Percentiles rank a stretch among this genome's conserved stretches.
Conservation (phyloP, 2,329 filamentous ascomycete genomes). For the Chaetomiaceae sp. region DNA sequence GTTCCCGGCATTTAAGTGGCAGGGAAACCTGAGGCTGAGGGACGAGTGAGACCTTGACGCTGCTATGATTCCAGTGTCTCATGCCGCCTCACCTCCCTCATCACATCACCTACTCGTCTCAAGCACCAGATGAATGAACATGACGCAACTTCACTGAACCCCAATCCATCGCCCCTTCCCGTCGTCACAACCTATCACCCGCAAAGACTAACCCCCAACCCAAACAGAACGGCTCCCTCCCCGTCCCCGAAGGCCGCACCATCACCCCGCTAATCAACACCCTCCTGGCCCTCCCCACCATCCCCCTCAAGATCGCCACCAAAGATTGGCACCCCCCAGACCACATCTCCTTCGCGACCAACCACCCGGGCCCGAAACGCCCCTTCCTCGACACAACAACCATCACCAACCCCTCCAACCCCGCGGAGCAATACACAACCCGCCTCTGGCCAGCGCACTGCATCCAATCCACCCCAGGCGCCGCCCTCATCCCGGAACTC, state of each 20-base stretch:
- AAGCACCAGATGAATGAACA: too few relatives aligned
- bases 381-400: conserved; percentile 63
- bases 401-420: conserved; percentile 63
- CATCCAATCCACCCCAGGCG: conserved; percentile 67
- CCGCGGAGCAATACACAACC: conserved; percentile 57
- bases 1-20: too few relatives aligned
- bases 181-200: background rate
- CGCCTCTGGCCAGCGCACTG: conserved; percentile 90
- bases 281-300: conserved; percentile 66
- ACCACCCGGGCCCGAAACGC: conserved; percentile 57
- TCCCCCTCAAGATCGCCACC: conserved; percentile 74
- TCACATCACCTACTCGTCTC: too few relatives aligned
- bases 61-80: too few relatives aligned
- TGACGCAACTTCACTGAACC: background rate
- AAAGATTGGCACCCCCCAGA: conserved; percentile 81
- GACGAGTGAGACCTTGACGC: too few relatives aligned
- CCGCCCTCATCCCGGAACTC: conserved; percentile 69
- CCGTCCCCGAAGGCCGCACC: conserved; percentile 67
- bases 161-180: background rate
- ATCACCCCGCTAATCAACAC: conserved; percentile 68
- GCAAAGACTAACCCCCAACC: conserved; percentile 4
- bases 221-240: conserved; percentile 71
- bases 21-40: too few relatives aligned
- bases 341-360: conserved; percentile 85
- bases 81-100: too few relatives aligned